Evolutionary conservation across 176 grass and related monocot genomes (phyloP).

Genomic region (Eleusine coracana): DNA sequence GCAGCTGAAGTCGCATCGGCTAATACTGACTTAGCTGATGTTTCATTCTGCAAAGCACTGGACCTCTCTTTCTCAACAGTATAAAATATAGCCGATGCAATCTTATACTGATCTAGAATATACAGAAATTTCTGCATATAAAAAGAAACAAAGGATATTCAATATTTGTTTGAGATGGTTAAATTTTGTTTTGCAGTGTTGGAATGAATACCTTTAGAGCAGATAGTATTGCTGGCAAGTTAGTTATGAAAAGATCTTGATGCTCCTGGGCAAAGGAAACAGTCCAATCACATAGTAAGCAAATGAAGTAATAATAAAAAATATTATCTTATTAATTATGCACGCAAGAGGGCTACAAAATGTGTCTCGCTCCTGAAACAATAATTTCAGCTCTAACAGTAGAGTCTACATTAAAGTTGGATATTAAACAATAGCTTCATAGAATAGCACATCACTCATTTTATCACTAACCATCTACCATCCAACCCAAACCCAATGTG

Average conservation of each 20-base stretch:
- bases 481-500: neutral
- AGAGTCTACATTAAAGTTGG: neutral
- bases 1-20: slow-evolving; percentile 73
- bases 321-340: slow-evolving; percentile 25
- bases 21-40: slow-evolving; percentile 77
- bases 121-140: slow-evolving; percentile 70
- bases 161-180: slow-evolving; percentile 38
- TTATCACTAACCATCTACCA: neutral
- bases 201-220: slow-evolving; percentile 74
- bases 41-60: slow-evolving; percentile 80
- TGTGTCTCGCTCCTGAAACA: slow-evolving; percentile 36
- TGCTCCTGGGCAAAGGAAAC: slow-evolving; percentile 72
- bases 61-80: slow-evolving; percentile 93
- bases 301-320: slow-evolving; percentile 25
- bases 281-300: slow-evolving; percentile 30
- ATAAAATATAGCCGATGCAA: slow-evolving; percentile 70
- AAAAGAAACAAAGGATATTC: slow-evolving; percentile 18
- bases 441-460: neutral
- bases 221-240: slow-evolving; percentile 79
- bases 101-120: slow-evolving; percentile 73
- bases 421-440: neutral
- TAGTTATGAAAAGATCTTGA: slow-evolving; percentile 84
- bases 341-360: slow-evolving; percentile 17
- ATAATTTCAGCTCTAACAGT: neutral
- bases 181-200: slow-evolving; percentile 1